A percentile compares a stretch with the other conserved stretches of the same genome.
Conservation (phyloP, 2,329 filamentous ascomycete genomes). For the Magnaporthales sp. region DNA sequence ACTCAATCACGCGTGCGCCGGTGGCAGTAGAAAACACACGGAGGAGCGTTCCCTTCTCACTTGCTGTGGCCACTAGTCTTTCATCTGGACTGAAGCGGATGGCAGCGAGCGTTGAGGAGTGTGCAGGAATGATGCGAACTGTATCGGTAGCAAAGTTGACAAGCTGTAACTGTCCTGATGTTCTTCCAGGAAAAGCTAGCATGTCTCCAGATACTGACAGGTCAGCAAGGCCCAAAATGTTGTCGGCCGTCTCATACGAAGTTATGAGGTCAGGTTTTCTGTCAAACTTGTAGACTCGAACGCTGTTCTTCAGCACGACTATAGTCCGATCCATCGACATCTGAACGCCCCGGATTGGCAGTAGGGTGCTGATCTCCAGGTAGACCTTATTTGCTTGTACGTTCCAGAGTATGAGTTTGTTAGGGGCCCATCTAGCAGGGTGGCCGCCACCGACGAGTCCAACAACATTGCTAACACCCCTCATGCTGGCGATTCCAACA, state of each 20-base stretch:
- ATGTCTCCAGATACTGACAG: conserved; percentile 57
- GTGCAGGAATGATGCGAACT: conserved; percentile 89
- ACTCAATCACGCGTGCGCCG: conserved; percentile 72
- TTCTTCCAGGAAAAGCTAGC: conserved; percentile 81
- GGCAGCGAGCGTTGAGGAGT: conserved; percentile 69
- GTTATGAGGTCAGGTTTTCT: conserved; percentile 62
- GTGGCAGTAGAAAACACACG: conserved; percentile 76
- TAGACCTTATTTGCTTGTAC: conserved; percentile 65
- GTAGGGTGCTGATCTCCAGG: conserved; percentile 73
- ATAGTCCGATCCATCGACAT: conserved; percentile 69
- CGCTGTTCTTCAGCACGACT: conserved; percentile 72
- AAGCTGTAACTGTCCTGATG: conserved; percentile 79
- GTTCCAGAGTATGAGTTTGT: conserved; percentile 92
- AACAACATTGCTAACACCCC: conserved; percentile 27
- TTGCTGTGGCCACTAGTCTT: conserved; percentile 77
- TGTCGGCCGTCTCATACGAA: conserved; percentile 79
- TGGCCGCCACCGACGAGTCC: conserved; percentile 84
- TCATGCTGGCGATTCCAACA: conserved; percentile 66
- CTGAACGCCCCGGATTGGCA: conserved; percentile 71
- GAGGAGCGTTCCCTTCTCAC: conserved; percentile 83
- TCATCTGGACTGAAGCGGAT: conserved; percentile 74
- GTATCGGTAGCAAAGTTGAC: conserved; percentile 70
- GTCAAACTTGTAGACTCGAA: conserved; percentile 73
- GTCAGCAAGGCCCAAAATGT: conserved; percentile 71
- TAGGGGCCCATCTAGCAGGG: conserved; percentile 76